Evolutionary conservation across 139 green algal genomes (phyloP).

Genomic region (Chlorella sp.): DNA sequence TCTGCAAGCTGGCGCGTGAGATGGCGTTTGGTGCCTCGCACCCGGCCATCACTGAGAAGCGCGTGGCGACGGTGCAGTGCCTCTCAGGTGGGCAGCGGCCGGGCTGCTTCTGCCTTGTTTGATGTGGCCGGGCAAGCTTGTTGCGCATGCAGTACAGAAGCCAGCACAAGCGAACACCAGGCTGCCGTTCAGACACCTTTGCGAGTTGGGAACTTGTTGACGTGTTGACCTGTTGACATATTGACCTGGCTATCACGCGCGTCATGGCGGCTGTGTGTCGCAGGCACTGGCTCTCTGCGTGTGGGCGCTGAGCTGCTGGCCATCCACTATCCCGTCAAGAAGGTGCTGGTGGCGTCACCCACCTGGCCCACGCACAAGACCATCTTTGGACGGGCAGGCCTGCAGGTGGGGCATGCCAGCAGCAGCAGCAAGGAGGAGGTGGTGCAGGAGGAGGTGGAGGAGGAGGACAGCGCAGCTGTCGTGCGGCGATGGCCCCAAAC

Average conservation of each 20-base stretch:
- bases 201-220: no score
- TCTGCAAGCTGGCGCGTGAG: slow-evolving; percentile 53
- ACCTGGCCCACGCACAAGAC: slow-evolving; percentile 81
- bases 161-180: no score
- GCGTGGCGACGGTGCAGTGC: slow-evolving; percentile 64
- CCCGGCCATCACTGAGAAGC: slow-evolving; percentile 28
- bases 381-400: slow-evolving; percentile 65
- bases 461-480: slow-evolving; percentile 25
- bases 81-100: slow-evolving; percentile 43
- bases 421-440: slow-evolving; percentile 7
- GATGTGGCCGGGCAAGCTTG: no score
- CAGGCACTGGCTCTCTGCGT: slow-evolving; percentile 68
- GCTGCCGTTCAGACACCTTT: no score
- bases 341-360: slow-evolving; percentile 68
- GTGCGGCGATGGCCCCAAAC: no score
- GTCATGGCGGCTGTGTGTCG: background rate
- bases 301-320: slow-evolving; percentile 72
- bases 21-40: slow-evolving; percentile 65
- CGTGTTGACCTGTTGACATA: no score
- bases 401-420: slow-evolving; percentile 18
- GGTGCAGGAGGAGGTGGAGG: slow-evolving; percentile 36
- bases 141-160: no score
- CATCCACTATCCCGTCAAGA: slow-evolving; percentile 43
- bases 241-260: background rate
- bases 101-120: background rate